Evolutionary conservation across 2,329 filamentous ascomycete genomes (phyloP), one percentile per base, ranked within the genome.

Genomic region (Lecanicillium sp.): DNA sequence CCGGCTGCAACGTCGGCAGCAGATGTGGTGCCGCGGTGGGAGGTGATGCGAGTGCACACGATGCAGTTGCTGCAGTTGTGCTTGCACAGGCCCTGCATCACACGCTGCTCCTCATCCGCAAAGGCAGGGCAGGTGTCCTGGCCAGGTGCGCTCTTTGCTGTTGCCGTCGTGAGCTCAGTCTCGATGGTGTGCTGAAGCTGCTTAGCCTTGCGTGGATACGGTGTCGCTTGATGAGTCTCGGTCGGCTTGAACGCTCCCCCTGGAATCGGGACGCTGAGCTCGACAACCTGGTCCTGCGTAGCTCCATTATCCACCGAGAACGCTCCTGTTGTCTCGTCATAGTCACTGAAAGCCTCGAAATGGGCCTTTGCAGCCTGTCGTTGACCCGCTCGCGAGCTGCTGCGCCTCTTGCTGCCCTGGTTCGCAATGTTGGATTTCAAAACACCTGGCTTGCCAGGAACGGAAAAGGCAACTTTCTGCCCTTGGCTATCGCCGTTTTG

Each of bases 1-100:
- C 62, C 63, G 13, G 52, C 48, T 11, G 57, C 54, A 12, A 64
- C 46, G 34, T 69, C 64, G 4, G 59, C 48, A 5, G 58, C 47
- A 3, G 62, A 61, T 17, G 66, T 43, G 20, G 57, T 52, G 33
- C 59, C 60, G n/a, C 57, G 58, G 42, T 67, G 66, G 9, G 65
- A 64, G 13, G 62, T 64, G 51, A 78, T 73, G 20, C 74, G 71
- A 22, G 62, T 64, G 58, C 75, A 79, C 13, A 79, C 66, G 29
- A 68, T 69, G 56, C 75, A 79, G 56, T 78, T 77, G 39, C 61
- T 58, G 46, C 69, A 72, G 42, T 69, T 69, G 50, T 79, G 75
- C 39, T 68, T 64, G 48, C 70, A 74, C 18, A 78, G 62, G 32
- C 58, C 59, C 42, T 77, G 68, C 14, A 78, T 62, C 27, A 78